A percentile compares a stretch with the other conserved stretches of the same genome.
phyloP scores from a whole-genome alignment of 768 basidiomycete species.

The Paxillus rubicundulus region DNA sequence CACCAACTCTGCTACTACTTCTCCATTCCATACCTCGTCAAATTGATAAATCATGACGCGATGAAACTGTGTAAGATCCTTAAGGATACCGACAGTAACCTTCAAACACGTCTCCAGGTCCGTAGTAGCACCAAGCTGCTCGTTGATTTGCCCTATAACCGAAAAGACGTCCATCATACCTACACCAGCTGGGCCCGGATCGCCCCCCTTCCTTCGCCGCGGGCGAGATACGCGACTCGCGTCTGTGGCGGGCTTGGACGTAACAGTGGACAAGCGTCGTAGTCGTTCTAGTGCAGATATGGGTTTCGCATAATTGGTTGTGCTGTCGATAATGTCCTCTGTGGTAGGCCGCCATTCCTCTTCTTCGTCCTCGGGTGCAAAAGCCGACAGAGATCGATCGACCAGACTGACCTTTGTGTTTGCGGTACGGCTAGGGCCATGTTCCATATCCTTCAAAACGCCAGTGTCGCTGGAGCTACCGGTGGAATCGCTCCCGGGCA shows the following conservation, averaged over 20 bases:
- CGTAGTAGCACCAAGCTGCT: conserved; percentile 65
- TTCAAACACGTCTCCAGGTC: conserved; percentile 70
- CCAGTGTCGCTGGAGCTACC: not conserved
- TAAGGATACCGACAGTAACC: conserved; percentile 67
- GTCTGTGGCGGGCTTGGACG: not conserved
- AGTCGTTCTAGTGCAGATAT: conserved; percentile 69
- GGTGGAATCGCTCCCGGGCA: not conserved
- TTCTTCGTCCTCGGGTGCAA: conserved; percentile 4
- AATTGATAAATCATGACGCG: conserved; percentile 82
- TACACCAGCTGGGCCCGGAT: conserved; percentile 26
- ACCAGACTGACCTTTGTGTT: not conserved
- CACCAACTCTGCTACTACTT: conserved; percentile 75
- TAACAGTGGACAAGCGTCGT: conserved; percentile 38
- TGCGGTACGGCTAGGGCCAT: not conserved
- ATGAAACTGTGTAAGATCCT: conserved; percentile 81
- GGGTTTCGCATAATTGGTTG: conserved; percentile 64
- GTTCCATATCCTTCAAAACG: not conserved
- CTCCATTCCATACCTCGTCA: conserved; percentile 76
- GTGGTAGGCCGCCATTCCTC: conserved; percentile 45
- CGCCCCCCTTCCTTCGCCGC: not conserved
- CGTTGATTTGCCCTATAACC: conserved; percentile 76
- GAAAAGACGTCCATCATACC: conserved; percentile 82
- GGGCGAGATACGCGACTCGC: not conserved
- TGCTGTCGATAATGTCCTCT: conserved; percentile 68
- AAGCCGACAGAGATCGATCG: not conserved